Base-by-base conservation (phyloP, 2,329 filamentous ascomycete species). In the Fusarium chaquense region DNA sequence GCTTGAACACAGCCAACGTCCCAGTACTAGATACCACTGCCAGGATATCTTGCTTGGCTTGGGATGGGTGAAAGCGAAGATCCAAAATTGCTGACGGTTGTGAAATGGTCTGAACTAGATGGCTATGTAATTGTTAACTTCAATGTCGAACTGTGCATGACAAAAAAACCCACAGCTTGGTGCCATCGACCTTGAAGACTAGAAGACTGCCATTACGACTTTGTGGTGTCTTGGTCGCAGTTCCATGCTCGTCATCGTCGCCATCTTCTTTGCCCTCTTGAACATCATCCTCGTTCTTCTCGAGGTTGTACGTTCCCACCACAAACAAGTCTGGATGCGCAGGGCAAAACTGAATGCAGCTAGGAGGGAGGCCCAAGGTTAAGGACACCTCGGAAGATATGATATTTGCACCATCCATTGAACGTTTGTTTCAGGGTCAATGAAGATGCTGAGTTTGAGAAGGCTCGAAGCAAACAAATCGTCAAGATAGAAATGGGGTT, bases 221-320 rank as follows among this genome's bases (percentile, higher is more conserved):
- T 76, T 94, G 91, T 2, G 83, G 72, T 67, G 83, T 81, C 43
- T 78, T 80, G 7, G 57, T 44, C 6, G 68, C 35, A 49, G 20
- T 43, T 47, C 11, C 54, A 66, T 58, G 69, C 74, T 74, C 73
- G 30, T 70, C 71, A 28, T 72, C 67, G 5, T 66, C 70, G 12
- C 28, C 69, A 5, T 74, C 59, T 18, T 75, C 73, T 10, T 69
- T 63, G 32, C 73, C 57, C 24, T 76, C 70, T 50, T 58, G 64
- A 8, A 59, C 54, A 44, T 79, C 74, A 51, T 83, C 76, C 62
- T 79, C 75, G 53, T 83, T 77, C 64, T 85, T 84, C 67, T 93
- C 83, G 30, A 97, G 85, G 67, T 91, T 88, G 79, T 98, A 98
- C 2, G 94, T 97, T 40, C 94, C 95, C 49, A 97, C 86, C 1